Evolutionary conservation across 2,329 filamentous ascomycete genomes (phyloP), one percentile per base, ranked within the genome.

Genomic region (Sporothrix curviconia): DNA sequence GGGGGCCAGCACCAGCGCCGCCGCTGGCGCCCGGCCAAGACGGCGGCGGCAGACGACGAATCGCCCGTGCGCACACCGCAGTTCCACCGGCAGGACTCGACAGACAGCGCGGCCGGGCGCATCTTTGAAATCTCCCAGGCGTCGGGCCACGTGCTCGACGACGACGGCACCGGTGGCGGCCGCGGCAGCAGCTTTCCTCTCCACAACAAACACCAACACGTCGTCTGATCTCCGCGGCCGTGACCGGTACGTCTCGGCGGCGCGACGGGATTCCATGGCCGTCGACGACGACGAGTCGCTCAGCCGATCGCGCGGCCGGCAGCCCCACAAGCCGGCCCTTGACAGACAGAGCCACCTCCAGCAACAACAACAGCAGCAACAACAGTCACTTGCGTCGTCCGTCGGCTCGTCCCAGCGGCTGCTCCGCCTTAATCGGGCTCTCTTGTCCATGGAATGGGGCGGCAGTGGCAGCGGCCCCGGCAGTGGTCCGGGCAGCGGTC

Each of bases 101-200:
- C 78, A 7, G 82, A 83, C 47, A 84, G 81, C 62, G 81, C 82
- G 55, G 71, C 80, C 57, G 71, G 67, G 8, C 78, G 82, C 53
- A 76, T 84, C 67, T 84, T 85, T 62, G 82, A 80, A 15, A 74
- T 81, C 3, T 84, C 82, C 0, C 77, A 78, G 50, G 62, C 71
- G n/a, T 70, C 71, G 0, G 68, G 69, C 3, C 65, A 74, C 12
- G 67, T 72, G 4, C 36, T 43, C 37, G 55, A 51, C 14, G 46
- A 51, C 46, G 22, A 25, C 14, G 39, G 52, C 22, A n/a, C n/a
- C n/a, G 46, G 30, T 14, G 9, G 37, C n/a, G 19, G 30, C 14
- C 40, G 30, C 12, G 40, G 17, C 7, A 32, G n/a, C n/a, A n/a
- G n/a, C n/a, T n/a, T n/a, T n/a, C n/a, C n/a, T n/a, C n/a, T n/a